Base-by-base conservation (phyloP, 495 filamentous ascomycete species). In the Neurospora tetraspora region DNA sequence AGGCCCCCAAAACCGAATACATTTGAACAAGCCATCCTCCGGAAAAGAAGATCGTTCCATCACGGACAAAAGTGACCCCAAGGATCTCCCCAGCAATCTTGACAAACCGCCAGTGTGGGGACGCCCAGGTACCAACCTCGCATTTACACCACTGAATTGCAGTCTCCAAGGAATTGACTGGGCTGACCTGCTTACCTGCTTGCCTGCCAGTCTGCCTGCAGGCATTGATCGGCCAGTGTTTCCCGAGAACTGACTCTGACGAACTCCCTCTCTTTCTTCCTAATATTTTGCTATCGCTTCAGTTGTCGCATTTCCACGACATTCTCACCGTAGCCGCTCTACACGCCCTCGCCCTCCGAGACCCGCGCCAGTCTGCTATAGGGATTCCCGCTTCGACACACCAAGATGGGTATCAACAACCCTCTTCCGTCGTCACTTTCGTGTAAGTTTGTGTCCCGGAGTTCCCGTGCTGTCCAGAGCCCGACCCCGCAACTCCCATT, bases 341-440 rank as follows among this genome's bases (percentile, higher is more conserved):
- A 65, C 27, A 34, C 53, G 53, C 23, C 27, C 53, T 65, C 68
- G 53, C 27, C 11, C 53, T 65, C 11, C 27, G 34, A 18, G 53
- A 65, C 53, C 53, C 53, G 53, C 27, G 27, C 27, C 53, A 31
- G 53, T 65, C 53, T 34, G 53, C 53, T 34, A 34, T 65, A 65
- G 53, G 53, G 53, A 65, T 34, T 65, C 27, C 14, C 27, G 53
- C 27, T 65, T 65, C 53, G 27, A 65, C 31, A 65, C 27, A 9
- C 31, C 53, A 65, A 65, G 23, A 86, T 89, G 86, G 87, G 87
- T 74, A 81, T 89, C 78, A 81, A 89, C 76, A 89, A 89, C 77
- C 86, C 86, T 73, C 84, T 89, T 42, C 87, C 87, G 78, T 87
- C 85, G 77, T 87, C 85, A 74, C 82, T 88, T 82, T 84, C 84